phyloP scores from a whole-genome alignment of 2,329 filamentous ascomycete species.

The Amauroascus verrucosus region DNA sequence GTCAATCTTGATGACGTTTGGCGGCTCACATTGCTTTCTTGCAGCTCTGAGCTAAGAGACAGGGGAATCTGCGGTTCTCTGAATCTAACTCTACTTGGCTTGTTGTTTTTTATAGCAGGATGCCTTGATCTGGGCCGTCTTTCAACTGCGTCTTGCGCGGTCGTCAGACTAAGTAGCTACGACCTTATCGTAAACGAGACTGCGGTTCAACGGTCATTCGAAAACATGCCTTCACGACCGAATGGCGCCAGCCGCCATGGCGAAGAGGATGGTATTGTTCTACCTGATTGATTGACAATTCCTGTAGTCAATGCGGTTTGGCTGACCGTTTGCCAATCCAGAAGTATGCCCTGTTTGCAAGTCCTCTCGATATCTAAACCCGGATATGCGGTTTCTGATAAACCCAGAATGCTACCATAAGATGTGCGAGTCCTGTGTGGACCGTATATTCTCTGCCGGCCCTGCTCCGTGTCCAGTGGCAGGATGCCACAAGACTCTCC shows the following conservation, averaged over 20 bases:
- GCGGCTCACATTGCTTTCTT: no score
- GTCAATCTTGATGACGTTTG: no score
- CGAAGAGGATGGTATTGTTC: constrained; percentile 34
- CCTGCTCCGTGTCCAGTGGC: constrained; percentile 88
- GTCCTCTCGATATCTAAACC: constrained; percentile 88
- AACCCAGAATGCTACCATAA: constrained; percentile 98
- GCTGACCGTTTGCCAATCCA: constrained; percentile 19
- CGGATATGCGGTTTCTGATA: constrained; percentile 86
- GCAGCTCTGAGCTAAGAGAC: no score
- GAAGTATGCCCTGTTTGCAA: constrained; percentile 97
- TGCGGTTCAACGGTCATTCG: background rate
- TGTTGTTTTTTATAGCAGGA: no score
- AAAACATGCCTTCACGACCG: constrained; percentile 25
- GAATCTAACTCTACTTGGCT: no score
- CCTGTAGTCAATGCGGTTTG: background rate
- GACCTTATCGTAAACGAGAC: no score
- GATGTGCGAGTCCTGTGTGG: constrained; percentile 94
- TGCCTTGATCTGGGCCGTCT: background rate
- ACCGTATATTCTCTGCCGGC: constrained; percentile 83
- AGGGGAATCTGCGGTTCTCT: no score
- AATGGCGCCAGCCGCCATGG: constrained; percentile 28
- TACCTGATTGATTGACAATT: constrained; percentile 7
- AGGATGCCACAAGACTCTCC: constrained; percentile 74
- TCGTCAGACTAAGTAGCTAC: background rate
- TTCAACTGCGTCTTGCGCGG: background rate